Evolutionary conservation across 495 filamentous ascomycete species (phyloP).

Genomic region (Extremus antarcticus): DNA sequence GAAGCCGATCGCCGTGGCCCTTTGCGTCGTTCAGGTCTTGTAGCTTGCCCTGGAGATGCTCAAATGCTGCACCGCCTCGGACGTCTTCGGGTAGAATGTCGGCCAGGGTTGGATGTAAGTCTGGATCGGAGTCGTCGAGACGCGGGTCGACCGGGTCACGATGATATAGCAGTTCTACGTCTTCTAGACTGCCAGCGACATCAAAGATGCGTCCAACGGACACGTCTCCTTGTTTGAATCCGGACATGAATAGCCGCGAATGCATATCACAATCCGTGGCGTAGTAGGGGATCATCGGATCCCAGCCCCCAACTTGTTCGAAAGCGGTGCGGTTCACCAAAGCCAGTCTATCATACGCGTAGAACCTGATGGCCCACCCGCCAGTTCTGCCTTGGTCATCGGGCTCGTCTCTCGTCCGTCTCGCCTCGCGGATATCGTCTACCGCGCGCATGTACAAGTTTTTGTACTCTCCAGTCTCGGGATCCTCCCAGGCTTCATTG

Average conservation of each 20-base stretch:
- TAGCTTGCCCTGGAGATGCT: background rate
- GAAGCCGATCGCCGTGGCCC: background rate
- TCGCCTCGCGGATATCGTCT: conserved; percentile 30
- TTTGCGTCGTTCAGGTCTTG: background rate
- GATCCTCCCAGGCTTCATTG: conserved; percentile 34
- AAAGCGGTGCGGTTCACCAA: conserved; percentile 45
- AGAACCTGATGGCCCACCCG: conserved; percentile 38
- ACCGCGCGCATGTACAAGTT: conserved; percentile 42
- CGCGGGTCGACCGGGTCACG: background rate
- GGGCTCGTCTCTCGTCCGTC: conserved; percentile 17
- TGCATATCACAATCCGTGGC: conserved; percentile 51
- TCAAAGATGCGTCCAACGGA: conserved; percentile 44
- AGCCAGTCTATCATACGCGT: conserved; percentile 48
- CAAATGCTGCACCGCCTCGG: background rate
- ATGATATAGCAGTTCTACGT: conserved; percentile 26
- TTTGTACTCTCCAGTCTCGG: conserved; percentile 34
- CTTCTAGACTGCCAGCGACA: conserved; percentile 36
- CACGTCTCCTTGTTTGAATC: conserved; percentile 38
- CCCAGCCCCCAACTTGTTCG: conserved; percentile 48
- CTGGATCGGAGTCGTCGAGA: background rate
- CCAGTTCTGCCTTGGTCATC: background rate
- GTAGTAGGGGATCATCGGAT: conserved; percentile 52
- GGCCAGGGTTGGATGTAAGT: too few relatives aligned
- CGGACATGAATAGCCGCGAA: conserved; percentile 39
- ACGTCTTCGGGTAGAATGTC: background rate